phyloP scores from a whole-genome alignment of 345 rosid species.

The Reutealis trisperma region DNA sequence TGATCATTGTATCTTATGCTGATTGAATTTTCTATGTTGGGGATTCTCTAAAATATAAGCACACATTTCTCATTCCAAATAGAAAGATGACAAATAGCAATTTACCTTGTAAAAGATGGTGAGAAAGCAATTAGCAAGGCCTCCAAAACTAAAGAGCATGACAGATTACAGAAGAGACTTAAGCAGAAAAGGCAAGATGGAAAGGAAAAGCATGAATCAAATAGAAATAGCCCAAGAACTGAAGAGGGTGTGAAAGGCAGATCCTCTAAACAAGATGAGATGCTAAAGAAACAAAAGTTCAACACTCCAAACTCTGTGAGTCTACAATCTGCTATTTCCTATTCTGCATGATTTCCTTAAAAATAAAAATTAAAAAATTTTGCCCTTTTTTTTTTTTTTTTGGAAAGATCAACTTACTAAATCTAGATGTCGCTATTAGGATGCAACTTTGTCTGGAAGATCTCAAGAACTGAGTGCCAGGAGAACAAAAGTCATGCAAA shows the following conservation, averaged over 20 bases:
- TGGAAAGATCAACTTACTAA: not conserved
- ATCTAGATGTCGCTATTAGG: conserved; percentile 27
- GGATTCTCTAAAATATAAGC: not conserved
- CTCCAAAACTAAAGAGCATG: not conserved
- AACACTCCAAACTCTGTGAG: conserved; percentile 23
- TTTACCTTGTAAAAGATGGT: not conserved
- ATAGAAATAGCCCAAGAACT: not conserved
- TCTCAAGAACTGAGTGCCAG: conserved; percentile 43
- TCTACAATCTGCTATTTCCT: not conserved
- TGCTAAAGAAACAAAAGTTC: conserved; percentile 17
- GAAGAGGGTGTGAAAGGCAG: conserved; percentile 5
- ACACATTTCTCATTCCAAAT: not conserved
- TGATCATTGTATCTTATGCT: not conserved
- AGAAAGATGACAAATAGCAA: not conserved
- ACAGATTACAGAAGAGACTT: not conserved
- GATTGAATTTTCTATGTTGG: not conserved
- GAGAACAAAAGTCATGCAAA: conserved; percentile 58
- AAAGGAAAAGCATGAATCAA: not conserved
- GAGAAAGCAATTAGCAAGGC: not conserved
- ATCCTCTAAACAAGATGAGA: conserved; percentile 24
- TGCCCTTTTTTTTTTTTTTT: not conserved
- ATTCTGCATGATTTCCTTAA: not conserved
- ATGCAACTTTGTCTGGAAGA: conserved; percentile 13
- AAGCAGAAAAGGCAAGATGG: not conserved
- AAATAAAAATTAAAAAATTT: not conserved